Base-by-base conservation (phyloP, 306 rosid species). In the Nissolia schottii region DNA sequence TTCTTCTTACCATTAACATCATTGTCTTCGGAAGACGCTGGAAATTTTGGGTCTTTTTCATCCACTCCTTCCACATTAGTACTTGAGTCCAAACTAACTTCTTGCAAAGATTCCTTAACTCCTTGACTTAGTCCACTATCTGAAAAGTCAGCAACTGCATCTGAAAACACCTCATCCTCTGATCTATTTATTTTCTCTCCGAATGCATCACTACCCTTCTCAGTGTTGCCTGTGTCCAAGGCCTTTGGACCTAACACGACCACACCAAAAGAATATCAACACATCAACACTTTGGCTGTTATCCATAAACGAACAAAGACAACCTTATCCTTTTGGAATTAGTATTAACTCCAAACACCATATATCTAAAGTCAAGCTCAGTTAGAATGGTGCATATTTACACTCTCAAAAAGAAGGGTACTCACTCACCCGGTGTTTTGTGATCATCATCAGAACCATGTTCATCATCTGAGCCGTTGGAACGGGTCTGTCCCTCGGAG, bases 121-220 rank as follows among this genome's bases (percentile, higher is more conserved):
- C 77, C 75, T 1, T 62, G 71, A 40, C 49, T 77, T 15, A 22
- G 25, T 74, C 80, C 81, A 19, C 50, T 48, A 19, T 87, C 92
- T 10, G 82, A 70, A 86, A 91, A 94, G 27, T 91, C 96, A 0
- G 90, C 75, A 53, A 57, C 90, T 11, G 96, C 97, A 83, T 89
- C 98, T 4, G 92, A 80, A 65, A 66, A 94, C 25, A 89, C 79
- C 7, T 85, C 94, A 63, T 85, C 86, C 65, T 87, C 94, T 15
- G 87, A 80, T 77, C 73, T 84, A 35, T 38, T 71, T 0, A 79
- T 7, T 58, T 64, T 78, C 19, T 37, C 82, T 53, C 67, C 79
- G 24, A 61, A 54, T 75, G 73, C 80, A 54, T 50, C 70, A 38
- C 37, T 71, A 28, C 77, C 78, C 82, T 83, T 84, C 77, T 46